Conservation (phyloP, 148 eudicot species). For the Rhododendron vialii region DNA sequence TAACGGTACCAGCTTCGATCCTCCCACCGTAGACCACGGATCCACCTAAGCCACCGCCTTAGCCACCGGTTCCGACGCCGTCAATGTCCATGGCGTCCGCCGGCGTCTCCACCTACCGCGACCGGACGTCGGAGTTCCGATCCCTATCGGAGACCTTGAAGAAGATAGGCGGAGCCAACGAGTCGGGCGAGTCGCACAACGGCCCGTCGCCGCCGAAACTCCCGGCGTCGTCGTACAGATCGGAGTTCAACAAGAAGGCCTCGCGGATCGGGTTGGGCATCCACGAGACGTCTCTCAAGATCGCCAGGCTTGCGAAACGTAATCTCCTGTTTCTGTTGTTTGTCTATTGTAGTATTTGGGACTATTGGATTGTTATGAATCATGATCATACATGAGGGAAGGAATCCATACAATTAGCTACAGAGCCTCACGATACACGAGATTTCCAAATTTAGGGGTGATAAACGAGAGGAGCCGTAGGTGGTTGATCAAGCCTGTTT, state of each 20-base stretch:
- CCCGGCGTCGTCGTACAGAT: constrained; percentile 35
- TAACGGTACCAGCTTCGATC: background rate
- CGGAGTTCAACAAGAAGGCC: constrained; percentile 73
- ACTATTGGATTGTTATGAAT: background rate
- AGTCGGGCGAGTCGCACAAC: constrained; percentile 12
- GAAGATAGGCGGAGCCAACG: constrained; percentile 45
- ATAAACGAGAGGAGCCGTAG: background rate
- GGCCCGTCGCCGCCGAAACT: constrained; percentile 16
- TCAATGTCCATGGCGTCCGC: constrained; percentile 36
- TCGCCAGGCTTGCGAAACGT: constrained; percentile 65
- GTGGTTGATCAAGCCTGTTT: background rate
- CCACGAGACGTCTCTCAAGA: constrained; percentile 63
- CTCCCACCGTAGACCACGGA: background rate
- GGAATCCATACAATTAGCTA: background rate
- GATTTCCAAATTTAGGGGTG: background rate
- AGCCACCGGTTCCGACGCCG: background rate
- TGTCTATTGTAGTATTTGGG: background rate
- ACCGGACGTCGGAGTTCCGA: constrained; percentile 78
- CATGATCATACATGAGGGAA: background rate
- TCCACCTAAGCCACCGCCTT: background rate
- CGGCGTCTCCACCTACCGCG: constrained; percentile 51
- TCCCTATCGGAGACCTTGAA: constrained; percentile 49
- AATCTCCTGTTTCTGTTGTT: background rate
- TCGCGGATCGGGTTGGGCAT: constrained; percentile 63
- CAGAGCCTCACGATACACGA: background rate